These are phyloP conservation scores for Mortierella sp. DNA, from an alignment of 371 early-diverging fungal species.

Conservation along the genomic window DNA sequence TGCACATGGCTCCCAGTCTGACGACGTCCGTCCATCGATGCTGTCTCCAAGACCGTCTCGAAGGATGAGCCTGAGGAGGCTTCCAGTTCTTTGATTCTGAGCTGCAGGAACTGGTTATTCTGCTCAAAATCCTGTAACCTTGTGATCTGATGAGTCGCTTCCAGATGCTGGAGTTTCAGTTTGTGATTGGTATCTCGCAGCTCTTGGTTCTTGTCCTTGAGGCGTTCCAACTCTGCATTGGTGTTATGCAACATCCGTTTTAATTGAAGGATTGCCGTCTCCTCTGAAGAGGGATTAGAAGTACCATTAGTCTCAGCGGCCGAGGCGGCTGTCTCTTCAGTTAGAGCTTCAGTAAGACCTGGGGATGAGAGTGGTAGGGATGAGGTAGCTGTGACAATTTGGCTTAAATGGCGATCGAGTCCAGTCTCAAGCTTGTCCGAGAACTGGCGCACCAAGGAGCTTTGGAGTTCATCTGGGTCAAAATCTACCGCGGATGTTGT, in stretches of 20 bases:
- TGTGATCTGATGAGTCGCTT: slow-evolving; percentile 34
- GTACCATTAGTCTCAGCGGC: no score
- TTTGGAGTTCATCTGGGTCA: slow-evolving; percentile 47
- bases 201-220: slow-evolving; percentile 48
- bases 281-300: no score
- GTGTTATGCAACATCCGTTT: slow-evolving; percentile 32
- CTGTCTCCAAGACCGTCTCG: slow-evolving; percentile 36
- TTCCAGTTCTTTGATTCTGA: slow-evolving; percentile 46
- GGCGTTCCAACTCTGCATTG: slow-evolving; percentile 32
- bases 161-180: slow-evolving; percentile 38
- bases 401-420: slow-evolving; percentile 47
- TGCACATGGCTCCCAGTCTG: slow-evolving; percentile 12
- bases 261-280: slow-evolving; percentile 15
- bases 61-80: slow-evolving; percentile 31
- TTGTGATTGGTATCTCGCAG: slow-evolving; percentile 40
- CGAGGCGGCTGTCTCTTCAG: slow-evolving; percentile 9
- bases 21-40: slow-evolving; percentile 32
- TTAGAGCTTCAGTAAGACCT: slow-evolving; percentile 28
- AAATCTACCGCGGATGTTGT: neutral
- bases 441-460: slow-evolving; percentile 45
- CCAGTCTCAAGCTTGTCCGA: slow-evolving; percentile 48
- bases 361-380: slow-evolving; percentile 45
- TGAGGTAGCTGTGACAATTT: slow-evolving; percentile 33
- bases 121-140: slow-evolving; percentile 43
- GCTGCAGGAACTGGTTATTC: slow-evolving; percentile 41